Evolutionary conservation across 352 stramenopile species (phyloP), one percentile per base, ranked within the genome.

Genomic region (Phytopythium montanum): DNA sequence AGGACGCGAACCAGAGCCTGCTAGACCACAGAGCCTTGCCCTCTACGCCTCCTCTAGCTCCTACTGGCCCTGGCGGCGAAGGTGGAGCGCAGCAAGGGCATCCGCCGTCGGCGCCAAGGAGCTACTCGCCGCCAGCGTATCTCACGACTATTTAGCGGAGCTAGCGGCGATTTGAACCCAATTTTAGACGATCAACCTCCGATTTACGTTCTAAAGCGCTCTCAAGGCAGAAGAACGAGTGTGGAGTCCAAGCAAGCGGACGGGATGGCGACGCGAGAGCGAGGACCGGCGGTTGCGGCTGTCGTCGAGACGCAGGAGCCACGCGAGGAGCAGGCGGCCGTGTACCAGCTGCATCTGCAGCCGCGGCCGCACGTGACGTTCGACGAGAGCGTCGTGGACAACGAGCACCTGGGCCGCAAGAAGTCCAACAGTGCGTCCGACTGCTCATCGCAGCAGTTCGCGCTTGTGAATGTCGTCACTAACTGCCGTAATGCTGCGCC

Each of bases 341-440:
- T 90, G 49, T 94, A 94, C 62, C 74, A 66, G 45, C 58, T 95
- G 18, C 81, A 91, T 23, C 66, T 97, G 42, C 76, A 91, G 57
- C 85, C 90, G 44, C 86, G 88, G 25, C 65, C 77, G 28, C 88
- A 76, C 39, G 90, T 98, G 59, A 88, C 75, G 36, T 98, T 96
- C 62, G 81, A 92, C 41, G 87, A 94, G 12, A 90, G 81, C 51
- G 87, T 95, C 18, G 83, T 98, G 51, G 90, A 98, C 67, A 98
- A 98, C 73, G 92, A 98, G 64, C 83, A 97, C 60, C 86, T 97
- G 42, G 87, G 88, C 39, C 81, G 87, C 65, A 97, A 90, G 67
- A 94, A 89, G 41, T 96, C 86, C 38, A 98, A 98, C 54, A 95
- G 88, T 95, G 67, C 29, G 78, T n/a, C n/a, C n/a, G n/a, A n/a